Evolutionary conservation across 1,139 yeast genomes (phyloP).

Genomic region (Yamadazyma diospyri): DNA sequence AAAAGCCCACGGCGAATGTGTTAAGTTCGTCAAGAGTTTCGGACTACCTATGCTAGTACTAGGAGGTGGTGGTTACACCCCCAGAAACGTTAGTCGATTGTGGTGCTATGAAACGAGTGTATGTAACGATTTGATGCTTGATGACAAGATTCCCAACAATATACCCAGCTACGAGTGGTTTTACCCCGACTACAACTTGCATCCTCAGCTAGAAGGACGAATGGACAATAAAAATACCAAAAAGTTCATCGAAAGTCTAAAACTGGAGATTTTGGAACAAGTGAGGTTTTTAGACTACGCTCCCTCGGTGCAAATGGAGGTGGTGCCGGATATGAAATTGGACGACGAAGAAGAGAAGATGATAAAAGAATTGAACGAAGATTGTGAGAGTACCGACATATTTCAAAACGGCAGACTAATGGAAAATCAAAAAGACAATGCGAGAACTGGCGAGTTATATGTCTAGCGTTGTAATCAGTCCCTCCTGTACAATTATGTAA

Average conservation of each 20-base stretch:
- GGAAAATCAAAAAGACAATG: conserved; percentile 24
- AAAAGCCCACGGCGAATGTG: conserved; percentile 95
- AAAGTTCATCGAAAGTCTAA: conserved; percentile 78
- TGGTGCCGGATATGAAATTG: conserved; percentile 79
- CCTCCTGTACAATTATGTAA: background rate
- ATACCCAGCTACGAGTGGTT: conserved; percentile 86
- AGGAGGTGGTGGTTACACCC: conserved; percentile 98
- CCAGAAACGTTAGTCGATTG: conserved; percentile 86
- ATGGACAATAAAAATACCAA: conserved; percentile 85
- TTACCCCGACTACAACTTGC: conserved; percentile 88
- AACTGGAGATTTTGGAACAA: conserved; percentile 76
- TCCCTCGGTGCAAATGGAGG: conserved; percentile 89
- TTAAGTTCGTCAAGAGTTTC: conserved; percentile 80
- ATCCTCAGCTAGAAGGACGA: conserved; percentile 85
- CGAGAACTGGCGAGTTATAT: conserved; percentile 15
- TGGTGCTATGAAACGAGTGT: conserved; percentile 96
- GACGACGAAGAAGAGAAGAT: conserved; percentile 58
- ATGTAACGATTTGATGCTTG: conserved; percentile 72
- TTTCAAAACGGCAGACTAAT: conserved; percentile 13
- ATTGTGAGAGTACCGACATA: conserved; percentile 30
- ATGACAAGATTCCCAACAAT: conserved; percentile 69
- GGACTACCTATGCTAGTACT: conserved; percentile 86
- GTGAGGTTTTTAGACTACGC: conserved; percentile 82
- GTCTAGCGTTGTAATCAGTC: background rate
- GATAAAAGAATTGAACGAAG: conserved; percentile 50